Evolutionary conservation across 306 rosid genomes (phyloP), one percentile per base, ranked within the genome.

Genomic region (Cicer cuneatum): DNA sequence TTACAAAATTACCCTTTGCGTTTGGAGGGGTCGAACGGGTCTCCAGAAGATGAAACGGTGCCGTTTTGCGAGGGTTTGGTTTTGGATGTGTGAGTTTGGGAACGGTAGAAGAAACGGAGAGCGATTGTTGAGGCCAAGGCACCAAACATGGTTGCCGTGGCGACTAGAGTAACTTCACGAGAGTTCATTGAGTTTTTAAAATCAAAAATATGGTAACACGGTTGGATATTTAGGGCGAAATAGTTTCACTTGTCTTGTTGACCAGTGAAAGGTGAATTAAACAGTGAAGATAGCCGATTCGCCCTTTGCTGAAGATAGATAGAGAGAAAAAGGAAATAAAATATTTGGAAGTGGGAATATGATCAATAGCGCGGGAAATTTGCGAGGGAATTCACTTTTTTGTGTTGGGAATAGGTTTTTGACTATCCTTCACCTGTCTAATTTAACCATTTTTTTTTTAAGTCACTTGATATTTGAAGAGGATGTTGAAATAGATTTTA

Each of bases 1-100:
- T 10, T 33, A 35, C 5, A 13, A 37, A 53, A 71, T 42, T 19
- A 94, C 97, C 87, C 90, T 56, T 79, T 35, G 47, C 98, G 90
- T 80, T 88, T 94, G 76, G 97, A 86, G 67, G 97, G 90, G 74
- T 94, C 90, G 9, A 87, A 90, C 47, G 93, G 95, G 73, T 85
- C 86, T 8, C 4, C 82, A 12, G 89, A 40, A 42, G 84, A 65
- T n/a, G 75, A 61, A 13, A 77, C 79, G 69, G 47, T 56, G 47
- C 80, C 92, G 82, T 84, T 88, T 49, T 52, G 78, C 0, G 86
- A 47, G 10, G 79, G 71, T 67, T 57, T 58, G 67, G 61, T 12
- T 7, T 52, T 39, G 52, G 74, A 52, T 7, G 72, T 24, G 12
- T 38, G 80, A 43, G 47, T 76, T 57, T 74, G 82, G 38, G 87